Conservation (phyloP, 2,329 filamentous ascomycete species). For the Neofusicoccum ribis region DNA sequence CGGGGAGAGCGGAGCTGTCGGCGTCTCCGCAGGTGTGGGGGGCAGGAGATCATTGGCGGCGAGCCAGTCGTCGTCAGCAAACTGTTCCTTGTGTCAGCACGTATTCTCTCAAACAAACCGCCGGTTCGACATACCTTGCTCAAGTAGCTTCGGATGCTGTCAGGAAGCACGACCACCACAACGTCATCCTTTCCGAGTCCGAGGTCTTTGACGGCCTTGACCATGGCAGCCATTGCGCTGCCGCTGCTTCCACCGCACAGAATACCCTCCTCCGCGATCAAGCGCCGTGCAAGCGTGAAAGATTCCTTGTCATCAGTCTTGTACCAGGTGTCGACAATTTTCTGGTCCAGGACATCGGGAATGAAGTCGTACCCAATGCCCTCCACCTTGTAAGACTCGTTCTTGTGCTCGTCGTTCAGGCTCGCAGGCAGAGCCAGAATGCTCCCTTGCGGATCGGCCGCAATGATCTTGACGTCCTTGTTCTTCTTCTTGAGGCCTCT, state of each 20-base stretch:
- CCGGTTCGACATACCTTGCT: constrained; percentile 64
- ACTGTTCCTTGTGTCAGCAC: constrained; percentile 47
- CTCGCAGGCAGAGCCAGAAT: constrained; percentile 79
- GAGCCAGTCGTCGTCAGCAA: constrained; percentile 98
- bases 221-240: constrained; percentile 81
- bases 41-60: constrained; percentile 91
- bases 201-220: constrained; percentile 74
- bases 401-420: constrained; percentile 77
- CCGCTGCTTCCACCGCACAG: constrained; percentile 92
- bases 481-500: constrained; percentile 87
- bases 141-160: constrained; percentile 95
- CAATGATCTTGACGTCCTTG: constrained; percentile 79
- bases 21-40: constrained; percentile 52
- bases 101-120: not conserved
- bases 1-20: constrained; percentile 30
- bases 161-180: constrained; percentile 87
- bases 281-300: constrained; percentile 82
- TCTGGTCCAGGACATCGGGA: constrained; percentile 83
- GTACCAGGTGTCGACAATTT: constrained; percentile 89
- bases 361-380: constrained; percentile 99
- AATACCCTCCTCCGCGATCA: constrained; percentile 93
- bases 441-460: constrained; percentile 88
- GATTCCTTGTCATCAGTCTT: constrained; percentile 94
- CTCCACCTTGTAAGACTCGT: constrained; percentile 94
- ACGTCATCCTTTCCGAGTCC: constrained; percentile 80